Evolutionary conservation across 2,329 filamentous ascomycete species (phyloP).

Genomic region (Amauroascus niger): DNA sequence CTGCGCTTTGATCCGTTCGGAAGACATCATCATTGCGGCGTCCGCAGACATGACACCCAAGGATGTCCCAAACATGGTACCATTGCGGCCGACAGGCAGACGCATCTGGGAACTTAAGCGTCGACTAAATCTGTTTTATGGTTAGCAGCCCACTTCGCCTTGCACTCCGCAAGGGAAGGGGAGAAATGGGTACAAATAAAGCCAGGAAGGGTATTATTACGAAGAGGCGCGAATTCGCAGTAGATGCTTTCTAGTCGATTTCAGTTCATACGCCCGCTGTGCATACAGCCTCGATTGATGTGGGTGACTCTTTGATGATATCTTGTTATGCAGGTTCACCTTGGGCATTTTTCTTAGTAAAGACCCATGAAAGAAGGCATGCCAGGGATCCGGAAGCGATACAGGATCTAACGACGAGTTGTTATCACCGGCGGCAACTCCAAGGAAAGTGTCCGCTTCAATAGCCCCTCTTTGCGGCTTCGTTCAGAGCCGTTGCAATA

Average conservation of each 20-base stretch:
- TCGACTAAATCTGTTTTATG: conserved; percentile 33
- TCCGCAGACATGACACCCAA: conserved; percentile 42
- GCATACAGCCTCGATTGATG: conserved; percentile 30
- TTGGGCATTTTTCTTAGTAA: not conserved
- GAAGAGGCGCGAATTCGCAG: conserved; percentile 37
- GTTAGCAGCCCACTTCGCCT: not conserved
- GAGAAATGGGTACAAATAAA: too few species aligned
- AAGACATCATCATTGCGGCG: conserved; percentile 44
- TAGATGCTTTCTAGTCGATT: conserved; percentile 28
- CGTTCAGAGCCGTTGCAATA: conserved; percentile 29
- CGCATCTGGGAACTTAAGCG: conserved; percentile 48
- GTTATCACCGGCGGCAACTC: conserved; percentile 35
- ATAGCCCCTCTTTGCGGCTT: conserved; percentile 31
- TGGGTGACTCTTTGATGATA: conserved; percentile 30
- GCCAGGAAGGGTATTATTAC: conserved; percentile 3
- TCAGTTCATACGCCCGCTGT: conserved; percentile 34
- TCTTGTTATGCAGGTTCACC: conserved; percentile 13
- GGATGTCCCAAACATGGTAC: conserved; percentile 34
- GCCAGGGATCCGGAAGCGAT: not conserved
- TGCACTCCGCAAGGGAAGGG: not conserved
- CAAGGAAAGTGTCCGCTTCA: conserved; percentile 31
- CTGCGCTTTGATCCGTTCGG: conserved; percentile 41
- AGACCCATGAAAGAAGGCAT: too few species aligned
- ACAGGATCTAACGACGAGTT: not conserved
- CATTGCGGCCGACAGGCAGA: conserved; percentile 42